Evolutionary conservation across 495 filamentous ascomycete species (phyloP).

Genomic region (Xylaria flabelliformis): DNA sequence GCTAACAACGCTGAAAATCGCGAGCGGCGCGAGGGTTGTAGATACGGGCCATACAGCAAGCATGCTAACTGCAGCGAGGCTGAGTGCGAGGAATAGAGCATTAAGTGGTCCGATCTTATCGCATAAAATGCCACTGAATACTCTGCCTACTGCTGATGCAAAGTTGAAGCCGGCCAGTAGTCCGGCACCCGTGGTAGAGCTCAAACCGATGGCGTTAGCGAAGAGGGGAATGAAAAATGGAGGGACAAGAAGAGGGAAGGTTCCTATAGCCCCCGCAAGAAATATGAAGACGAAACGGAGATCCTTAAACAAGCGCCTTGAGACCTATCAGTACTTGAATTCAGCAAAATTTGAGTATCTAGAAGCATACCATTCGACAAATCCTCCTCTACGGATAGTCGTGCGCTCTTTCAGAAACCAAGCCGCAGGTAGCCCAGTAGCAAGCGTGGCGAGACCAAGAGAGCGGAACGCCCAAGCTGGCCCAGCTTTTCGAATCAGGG

Average conservation of each 20-base stretch:
- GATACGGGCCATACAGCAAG: conserved; percentile 65
- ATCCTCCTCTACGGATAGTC: conserved; percentile 48
- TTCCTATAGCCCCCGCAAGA: conserved; percentile 61
- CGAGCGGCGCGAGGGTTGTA: conserved; percentile 55
- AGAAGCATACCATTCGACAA: conserved; percentile 56
- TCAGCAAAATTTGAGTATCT: neutral
- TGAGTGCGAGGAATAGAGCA: conserved; percentile 44
- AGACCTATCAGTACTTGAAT: neutral
- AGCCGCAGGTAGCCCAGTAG: conserved; percentile 59
- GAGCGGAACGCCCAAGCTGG: conserved; percentile 62
- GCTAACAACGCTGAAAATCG: conserved; percentile 61
- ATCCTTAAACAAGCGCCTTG: conserved; percentile 57
- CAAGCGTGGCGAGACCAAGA: conserved; percentile 44
- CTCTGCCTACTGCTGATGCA: conserved; percentile 58
- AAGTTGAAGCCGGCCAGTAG: conserved; percentile 64
- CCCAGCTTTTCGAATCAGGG: conserved; percentile 53
- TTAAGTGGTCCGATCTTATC: conserved; percentile 61
- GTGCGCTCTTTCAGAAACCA: conserved; percentile 62
- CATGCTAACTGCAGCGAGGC: conserved; percentile 59
- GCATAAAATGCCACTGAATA: conserved; percentile 56
- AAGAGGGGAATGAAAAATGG: conserved; percentile 63
- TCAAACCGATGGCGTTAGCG: conserved; percentile 47
- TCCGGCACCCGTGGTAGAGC: conserved; percentile 56
- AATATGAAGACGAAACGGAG: conserved; percentile 59
- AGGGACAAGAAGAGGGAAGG: conserved; percentile 66